Percentiles rank a stretch among this genome's conserved stretches.
Conservation (phyloP, 257 asterid species). For the Nyctanthes arbortristis region DNA sequence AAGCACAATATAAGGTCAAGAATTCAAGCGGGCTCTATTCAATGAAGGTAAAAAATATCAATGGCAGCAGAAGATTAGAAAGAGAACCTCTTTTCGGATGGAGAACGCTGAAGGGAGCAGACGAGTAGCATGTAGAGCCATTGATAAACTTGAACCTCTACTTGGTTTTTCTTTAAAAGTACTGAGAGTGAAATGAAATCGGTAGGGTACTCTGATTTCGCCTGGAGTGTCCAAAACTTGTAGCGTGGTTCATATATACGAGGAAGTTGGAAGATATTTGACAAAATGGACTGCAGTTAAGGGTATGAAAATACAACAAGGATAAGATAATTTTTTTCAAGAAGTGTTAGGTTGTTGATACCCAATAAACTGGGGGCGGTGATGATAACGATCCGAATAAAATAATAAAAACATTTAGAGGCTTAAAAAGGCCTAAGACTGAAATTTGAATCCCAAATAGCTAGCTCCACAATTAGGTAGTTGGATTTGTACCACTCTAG, state of each 20-base stretch:
- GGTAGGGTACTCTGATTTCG: conserved; percentile 15
- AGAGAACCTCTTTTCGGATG: conserved; percentile 68
- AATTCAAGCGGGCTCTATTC: neutral
- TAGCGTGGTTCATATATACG: conserved; percentile 29
- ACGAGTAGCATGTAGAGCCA: conserved; percentile 87
- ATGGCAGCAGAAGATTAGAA: neutral
- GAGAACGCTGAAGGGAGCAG: conserved; percentile 59
- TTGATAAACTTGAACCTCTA: conserved; percentile 13
- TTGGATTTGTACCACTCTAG: no score
- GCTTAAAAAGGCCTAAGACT: no score
- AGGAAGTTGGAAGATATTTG: conserved; percentile 23
- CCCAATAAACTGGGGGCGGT: no score
- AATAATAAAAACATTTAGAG: no score
- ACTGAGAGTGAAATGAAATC: no score
- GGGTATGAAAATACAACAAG: conserved; percentile 39
- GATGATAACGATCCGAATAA: no score
- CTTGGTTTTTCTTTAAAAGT: conserved; percentile 6
- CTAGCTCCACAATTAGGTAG: no score
- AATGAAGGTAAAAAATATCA: neutral
- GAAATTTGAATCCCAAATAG: no score
- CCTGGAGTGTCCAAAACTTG: conserved; percentile 21
- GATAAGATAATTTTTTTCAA: conserved; percentile 81
- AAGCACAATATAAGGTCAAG: neutral
- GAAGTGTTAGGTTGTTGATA: no score
- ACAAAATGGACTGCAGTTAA: conserved; percentile 16